Evolutionary conservation across 2,329 filamentous ascomycete genomes (phyloP).

Genomic region (Nemania sp.): DNA sequence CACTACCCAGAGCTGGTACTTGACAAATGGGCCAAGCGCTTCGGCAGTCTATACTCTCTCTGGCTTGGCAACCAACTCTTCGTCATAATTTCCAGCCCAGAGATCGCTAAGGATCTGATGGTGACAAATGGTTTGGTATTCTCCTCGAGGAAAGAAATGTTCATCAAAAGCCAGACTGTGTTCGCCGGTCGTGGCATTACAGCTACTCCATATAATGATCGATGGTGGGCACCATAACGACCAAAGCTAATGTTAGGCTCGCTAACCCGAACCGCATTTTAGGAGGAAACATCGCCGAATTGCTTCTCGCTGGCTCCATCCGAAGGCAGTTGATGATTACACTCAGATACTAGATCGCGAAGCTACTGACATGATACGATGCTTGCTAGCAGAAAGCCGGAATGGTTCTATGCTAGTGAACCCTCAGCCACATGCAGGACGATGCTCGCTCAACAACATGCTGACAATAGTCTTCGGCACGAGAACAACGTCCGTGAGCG

Average conservation of each 20-base stretch:
- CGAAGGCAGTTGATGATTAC: slow-evolving; percentile 24
- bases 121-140: slow-evolving; percentile 23
- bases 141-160: slow-evolving; percentile 36
- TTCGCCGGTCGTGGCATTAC: slow-evolving; percentile 33
- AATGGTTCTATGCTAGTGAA: slow-evolving; percentile 23
- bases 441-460: slow-evolving; percentile 37
- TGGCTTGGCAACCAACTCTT: slow-evolving; percentile 33
- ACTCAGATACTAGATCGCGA: slow-evolving; percentile 26
- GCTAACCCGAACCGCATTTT: neutral
- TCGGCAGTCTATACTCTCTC: slow-evolving; percentile 31
- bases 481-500: slow-evolving; percentile 15
- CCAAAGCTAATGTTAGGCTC: neutral
- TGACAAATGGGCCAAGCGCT: slow-evolving; percentile 30
- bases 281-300: slow-evolving; percentile 35
- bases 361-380: slow-evolving; percentile 30
- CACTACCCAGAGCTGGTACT: slow-evolving; percentile 32
- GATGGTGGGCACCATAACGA: slow-evolving; percentile 1
- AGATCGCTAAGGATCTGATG: slow-evolving; percentile 33
- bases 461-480: slow-evolving; percentile 31
- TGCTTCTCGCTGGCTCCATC: slow-evolving; percentile 26
- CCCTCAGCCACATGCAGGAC: slow-evolving; percentile 32
- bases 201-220: slow-evolving; percentile 29
- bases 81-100: slow-evolving; percentile 32
- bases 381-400: slow-evolving; percentile 17
- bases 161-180: slow-evolving; percentile 33